Evolutionary conservation across 441 rosid genomes (phyloP).

Genomic region (Eruca vesicaria): DNA sequence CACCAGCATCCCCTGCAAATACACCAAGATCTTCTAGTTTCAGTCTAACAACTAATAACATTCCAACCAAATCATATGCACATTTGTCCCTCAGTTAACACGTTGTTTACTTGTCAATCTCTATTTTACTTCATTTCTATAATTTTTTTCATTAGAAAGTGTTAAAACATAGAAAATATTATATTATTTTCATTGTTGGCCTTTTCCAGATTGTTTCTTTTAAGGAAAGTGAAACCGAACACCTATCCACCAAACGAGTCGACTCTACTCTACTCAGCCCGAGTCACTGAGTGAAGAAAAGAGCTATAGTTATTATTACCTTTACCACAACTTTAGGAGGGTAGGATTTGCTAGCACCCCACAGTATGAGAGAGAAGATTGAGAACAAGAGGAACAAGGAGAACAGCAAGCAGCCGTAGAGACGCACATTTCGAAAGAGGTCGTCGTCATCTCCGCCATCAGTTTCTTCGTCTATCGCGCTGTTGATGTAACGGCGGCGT

Average conservation of each 20-base stretch:
- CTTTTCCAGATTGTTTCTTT: slow-evolving; percentile 25
- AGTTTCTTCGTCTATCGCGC: slow-evolving; percentile 32
- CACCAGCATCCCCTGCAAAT: slow-evolving; percentile 71
- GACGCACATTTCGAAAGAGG: slow-evolving; percentile 45
- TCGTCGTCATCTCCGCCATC: slow-evolving; percentile 34
- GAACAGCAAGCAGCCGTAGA: slow-evolving; percentile 54
- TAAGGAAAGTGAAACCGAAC: slow-evolving; percentile 7
- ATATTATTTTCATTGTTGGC: neutral
- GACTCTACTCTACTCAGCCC: slow-evolving; percentile 1
- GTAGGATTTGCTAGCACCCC: slow-evolving; percentile 85
- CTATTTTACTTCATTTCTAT: neutral
- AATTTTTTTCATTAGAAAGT: neutral
- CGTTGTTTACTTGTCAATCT: neutral
- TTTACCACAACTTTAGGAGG: slow-evolving; percentile 61
- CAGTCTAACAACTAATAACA: neutral
- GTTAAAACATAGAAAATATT: neutral
- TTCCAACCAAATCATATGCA: neutral
- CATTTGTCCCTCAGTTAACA: slow-evolving; percentile 1
- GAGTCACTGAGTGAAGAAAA: neutral
- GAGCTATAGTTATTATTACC: slow-evolving; percentile 42
- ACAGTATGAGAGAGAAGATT: slow-evolving; percentile 62
- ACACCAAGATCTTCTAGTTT: neutral
- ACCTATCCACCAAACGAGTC: slow-evolving; percentile 14
- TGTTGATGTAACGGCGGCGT: slow-evolving; percentile 20
- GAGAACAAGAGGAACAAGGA: slow-evolving; percentile 60